Conservation (phyloP, 306 rosid genomes). For the Coriaria nepalensis region DNA sequence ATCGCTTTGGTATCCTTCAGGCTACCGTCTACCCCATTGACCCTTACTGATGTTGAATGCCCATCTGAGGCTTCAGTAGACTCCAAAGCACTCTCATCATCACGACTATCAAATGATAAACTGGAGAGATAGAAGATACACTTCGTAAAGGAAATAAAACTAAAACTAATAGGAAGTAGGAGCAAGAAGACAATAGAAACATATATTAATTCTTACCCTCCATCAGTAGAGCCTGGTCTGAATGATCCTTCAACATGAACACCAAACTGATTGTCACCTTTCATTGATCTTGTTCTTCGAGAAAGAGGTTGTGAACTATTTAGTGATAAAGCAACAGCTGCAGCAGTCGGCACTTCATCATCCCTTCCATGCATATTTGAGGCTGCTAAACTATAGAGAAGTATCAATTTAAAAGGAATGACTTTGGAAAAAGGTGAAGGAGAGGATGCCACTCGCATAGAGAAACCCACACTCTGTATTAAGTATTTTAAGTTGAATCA, state of each 20-base stretch:
- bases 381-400: conserved; percentile 52
- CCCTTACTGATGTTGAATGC: conserved; percentile 26
- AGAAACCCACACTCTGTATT: no score
- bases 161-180: not conserved
- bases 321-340: conserved; percentile 52
- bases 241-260: conserved; percentile 58
- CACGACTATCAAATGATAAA: conserved; percentile 66
- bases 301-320: conserved; percentile 70
- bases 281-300: conserved; percentile 80
- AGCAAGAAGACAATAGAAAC: not conserved
- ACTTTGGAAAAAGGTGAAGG: not conserved
- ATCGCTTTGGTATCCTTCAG: conserved; percentile 35
- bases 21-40: conserved; percentile 42
- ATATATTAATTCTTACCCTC: conserved; percentile 46
- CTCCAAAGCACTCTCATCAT: conserved; percentile 53
- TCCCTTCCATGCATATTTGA: conserved; percentile 59
- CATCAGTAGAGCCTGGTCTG: conserved; percentile 62
- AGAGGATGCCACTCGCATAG: no score
- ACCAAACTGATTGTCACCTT: conserved; percentile 62
- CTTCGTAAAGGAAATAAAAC: not conserved
- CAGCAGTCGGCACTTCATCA: conserved; percentile 75
- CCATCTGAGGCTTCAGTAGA: conserved; percentile 50
- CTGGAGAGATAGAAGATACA: conserved; percentile 33
- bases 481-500: no score
- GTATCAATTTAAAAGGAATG: conserved; percentile 18